phyloP scores from a whole-genome alignment of 371 early-diverging fungal genomes.

The Entomophthora muscae region DNA sequence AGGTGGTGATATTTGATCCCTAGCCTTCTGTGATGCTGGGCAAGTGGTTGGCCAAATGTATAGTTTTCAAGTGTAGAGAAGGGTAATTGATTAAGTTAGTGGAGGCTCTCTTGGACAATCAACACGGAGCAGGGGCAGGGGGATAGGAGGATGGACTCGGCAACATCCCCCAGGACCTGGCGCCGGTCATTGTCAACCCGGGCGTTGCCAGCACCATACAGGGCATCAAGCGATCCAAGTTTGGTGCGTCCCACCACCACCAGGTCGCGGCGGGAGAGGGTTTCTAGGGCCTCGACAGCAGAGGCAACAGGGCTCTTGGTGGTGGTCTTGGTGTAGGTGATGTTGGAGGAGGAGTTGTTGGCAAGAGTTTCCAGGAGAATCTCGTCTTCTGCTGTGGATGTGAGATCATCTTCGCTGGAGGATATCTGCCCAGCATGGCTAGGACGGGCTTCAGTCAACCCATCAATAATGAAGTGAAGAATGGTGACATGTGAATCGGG shows the following conservation, averaged over 20 bases:
- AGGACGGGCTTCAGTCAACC: background rate
- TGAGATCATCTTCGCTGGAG: constrained; percentile 10
- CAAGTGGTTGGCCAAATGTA: too few relatives aligned
- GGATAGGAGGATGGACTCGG: constrained; percentile 12
- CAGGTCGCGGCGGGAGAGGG: constrained; percentile 15
- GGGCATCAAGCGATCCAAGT: background rate
- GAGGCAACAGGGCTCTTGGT: constrained; percentile 20
- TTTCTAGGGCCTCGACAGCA: constrained; percentile 14
- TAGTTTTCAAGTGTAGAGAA: too few relatives aligned
- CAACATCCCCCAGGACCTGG: constrained; percentile 13
- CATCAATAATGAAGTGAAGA: constrained; percentile 11
- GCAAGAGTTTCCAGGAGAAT: background rate
- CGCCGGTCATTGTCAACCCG: constrained; percentile 9
- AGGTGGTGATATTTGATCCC: too few relatives aligned
- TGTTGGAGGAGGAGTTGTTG: constrained; percentile 4
- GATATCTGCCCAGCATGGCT: constrained; percentile 7
- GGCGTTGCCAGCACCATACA: background rate
- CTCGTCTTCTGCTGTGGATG: constrained; percentile 6
- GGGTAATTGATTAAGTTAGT: too few relatives aligned
- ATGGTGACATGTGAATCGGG: constrained; percentile 14
- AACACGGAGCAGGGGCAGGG: constrained; percentile 12
- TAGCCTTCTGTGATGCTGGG: too few relatives aligned
- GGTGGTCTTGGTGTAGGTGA: constrained; percentile 11
- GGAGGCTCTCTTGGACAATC: constrained; percentile 11
- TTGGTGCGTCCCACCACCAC: constrained; percentile 19